Evolutionary conservation across 768 basidiomycete species (phyloP).

Genomic region (Ephemerocybe angulata): DNA sequence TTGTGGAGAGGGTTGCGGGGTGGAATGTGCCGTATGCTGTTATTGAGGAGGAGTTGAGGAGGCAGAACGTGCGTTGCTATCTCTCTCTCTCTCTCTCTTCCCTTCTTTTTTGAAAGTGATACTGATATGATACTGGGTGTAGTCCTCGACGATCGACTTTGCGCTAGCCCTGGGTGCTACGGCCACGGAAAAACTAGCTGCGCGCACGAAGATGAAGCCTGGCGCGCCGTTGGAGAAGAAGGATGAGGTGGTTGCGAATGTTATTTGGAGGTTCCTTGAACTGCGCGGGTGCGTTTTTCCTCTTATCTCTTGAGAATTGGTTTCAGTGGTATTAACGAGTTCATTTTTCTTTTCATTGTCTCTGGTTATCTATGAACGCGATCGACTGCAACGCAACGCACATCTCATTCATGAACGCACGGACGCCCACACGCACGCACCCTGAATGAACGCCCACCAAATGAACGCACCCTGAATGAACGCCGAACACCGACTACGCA

Average conservation of each 20-base stretch:
- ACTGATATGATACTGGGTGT: no score
- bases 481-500: no score
- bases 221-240: slow-evolving; percentile 81
- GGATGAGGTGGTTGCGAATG: slow-evolving; percentile 97
- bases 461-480: no score
- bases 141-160: slow-evolving; percentile 98
- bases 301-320: no score
- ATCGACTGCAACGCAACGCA: no score
- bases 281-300: slow-evolving; percentile 80
- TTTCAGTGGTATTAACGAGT: no score
- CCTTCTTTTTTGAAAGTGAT: neutral
- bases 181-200: slow-evolving; percentile 71
- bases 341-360: slow-evolving; percentile 7
- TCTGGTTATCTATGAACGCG: no score
- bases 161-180: slow-evolving; percentile 92
- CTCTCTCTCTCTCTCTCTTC: slow-evolving; percentile 12
- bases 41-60: slow-evolving; percentile 90
- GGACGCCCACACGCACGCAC: no score
- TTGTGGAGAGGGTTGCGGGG: slow-evolving; percentile 80
- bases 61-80: slow-evolving; percentile 79
- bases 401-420: no score
- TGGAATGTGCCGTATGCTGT: slow-evolving; percentile 87
- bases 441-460: no score
- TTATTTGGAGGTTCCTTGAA: slow-evolving; percentile 97
- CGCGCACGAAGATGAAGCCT: slow-evolving; percentile 73